Conservation (phyloP, 2,329 filamentous ascomycete genomes). For the Dothideomycetes sp. region DNA sequence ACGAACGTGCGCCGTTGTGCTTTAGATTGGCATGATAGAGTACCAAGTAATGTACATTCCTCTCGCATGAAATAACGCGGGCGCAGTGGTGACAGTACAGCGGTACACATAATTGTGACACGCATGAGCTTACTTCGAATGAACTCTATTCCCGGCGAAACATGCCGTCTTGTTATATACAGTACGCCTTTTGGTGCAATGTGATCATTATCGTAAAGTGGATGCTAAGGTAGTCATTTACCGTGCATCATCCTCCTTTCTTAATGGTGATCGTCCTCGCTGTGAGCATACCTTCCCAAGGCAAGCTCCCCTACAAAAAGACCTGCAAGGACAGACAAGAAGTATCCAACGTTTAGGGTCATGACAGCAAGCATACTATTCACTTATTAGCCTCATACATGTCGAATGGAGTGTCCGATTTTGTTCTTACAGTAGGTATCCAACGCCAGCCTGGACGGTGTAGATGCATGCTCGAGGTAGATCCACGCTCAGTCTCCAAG, state of each 20-base stretch:
- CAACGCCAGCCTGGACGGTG: constrained; percentile 62
- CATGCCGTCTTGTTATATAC: too few species aligned
- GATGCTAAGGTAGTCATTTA: not conserved
- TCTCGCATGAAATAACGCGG: too few species aligned
- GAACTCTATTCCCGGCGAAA: too few species aligned
- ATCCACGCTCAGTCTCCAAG: constrained; percentile 76
- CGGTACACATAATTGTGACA: too few species aligned
- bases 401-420: constrained; percentile 17
- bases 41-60: too few species aligned
- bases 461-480: constrained; percentile 61
- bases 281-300: constrained; percentile 56
- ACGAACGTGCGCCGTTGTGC: too few species aligned
- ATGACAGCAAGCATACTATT: constrained; percentile 82
- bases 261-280: constrained; percentile 16
- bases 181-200: too few species aligned
- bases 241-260: not conserved
- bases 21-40: too few species aligned
- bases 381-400: constrained; percentile 13
- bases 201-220: not conserved
- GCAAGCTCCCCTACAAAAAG: constrained; percentile 79
- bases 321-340: constrained; percentile 65
- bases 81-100: too few species aligned
- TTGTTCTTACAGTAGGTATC: constrained; percentile 83
- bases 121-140: too few species aligned
- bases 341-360: constrained; percentile 81